Evolutionary conservation across 805 yeast species (phyloP).

Genomic region (Schizosaccharomyces lindneri): DNA sequence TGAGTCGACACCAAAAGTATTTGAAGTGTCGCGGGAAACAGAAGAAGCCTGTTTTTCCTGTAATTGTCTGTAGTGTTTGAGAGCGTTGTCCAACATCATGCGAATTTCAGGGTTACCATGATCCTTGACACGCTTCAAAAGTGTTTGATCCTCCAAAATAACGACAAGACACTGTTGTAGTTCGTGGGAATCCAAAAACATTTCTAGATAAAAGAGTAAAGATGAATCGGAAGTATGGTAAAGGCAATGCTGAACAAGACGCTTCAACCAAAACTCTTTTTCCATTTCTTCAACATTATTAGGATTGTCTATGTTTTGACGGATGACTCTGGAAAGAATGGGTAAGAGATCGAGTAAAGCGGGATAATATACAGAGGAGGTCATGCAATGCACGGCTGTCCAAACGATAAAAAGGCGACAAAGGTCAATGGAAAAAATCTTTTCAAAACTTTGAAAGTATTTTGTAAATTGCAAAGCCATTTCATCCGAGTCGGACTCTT

Average conservation of each 20-base stretch:
- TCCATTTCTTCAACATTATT: not conserved
- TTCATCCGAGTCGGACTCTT: not conserved
- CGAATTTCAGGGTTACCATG: not conserved
- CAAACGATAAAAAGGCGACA: not conserved
- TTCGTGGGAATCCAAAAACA: not conserved
- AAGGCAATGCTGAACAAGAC: not conserved
- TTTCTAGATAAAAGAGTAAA: not conserved
- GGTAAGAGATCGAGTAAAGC: not conserved
- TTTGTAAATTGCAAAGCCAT: not conserved
- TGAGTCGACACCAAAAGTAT: not conserved
- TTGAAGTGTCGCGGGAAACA: not conserved
- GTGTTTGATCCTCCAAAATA: not conserved
- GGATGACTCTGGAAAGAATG: not conserved
- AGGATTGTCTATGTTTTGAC: not conserved
- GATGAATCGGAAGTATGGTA: not conserved
- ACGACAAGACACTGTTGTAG: not conserved
- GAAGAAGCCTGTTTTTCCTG: not conserved
- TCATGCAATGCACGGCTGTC: not conserved
- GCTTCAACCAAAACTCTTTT: not conserved
- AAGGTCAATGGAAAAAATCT: not conserved
- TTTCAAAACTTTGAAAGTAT: not conserved
- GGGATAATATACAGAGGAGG: not conserved
- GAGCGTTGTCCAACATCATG: not conserved
- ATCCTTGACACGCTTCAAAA: not conserved
- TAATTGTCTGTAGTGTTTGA: not conserved